These are phyloP conservation scores for Boletus coccyginus DNA, from an alignment of 768 basidiomycete genomes.

Conservation along the genomic window DNA sequence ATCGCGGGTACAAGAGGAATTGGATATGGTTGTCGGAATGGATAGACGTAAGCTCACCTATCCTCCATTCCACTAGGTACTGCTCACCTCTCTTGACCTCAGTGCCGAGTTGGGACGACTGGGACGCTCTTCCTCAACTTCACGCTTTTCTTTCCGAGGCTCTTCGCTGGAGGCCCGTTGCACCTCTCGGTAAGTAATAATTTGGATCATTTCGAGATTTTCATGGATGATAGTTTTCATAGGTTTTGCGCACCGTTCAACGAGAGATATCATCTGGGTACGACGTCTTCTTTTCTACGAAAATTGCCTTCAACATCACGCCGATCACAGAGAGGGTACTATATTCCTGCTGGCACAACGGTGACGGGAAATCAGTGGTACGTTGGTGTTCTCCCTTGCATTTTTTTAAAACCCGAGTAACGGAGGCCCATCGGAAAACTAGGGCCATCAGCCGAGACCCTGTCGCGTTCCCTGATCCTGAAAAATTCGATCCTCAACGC, in stretches of 20 bases:
- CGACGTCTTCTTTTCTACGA: not conserved
- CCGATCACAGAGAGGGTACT: conserved; percentile 13
- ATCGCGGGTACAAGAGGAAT: conserved; percentile 46
- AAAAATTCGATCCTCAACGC: conserved; percentile 53
- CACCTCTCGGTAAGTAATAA: conserved; percentile 20
- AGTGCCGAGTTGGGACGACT: conserved; percentile 40
- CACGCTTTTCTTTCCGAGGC: conserved; percentile 37
- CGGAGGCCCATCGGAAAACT: conserved; percentile 34
- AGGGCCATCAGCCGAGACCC: conserved; percentile 59
- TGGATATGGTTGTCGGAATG: conserved; percentile 49
- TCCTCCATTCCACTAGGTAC: not conserved
- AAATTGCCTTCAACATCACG: too few species aligned
- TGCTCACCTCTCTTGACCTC: not conserved
- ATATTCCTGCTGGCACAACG: conserved; percentile 22
- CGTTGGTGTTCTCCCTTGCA: not conserved
- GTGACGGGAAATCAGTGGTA: conserved; percentile 24
- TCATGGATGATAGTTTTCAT: not conserved
- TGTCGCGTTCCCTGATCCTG: conserved; percentile 51
- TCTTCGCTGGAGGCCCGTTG: conserved; percentile 38
- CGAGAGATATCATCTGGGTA: conserved; percentile 63
- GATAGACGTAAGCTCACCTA: conserved; percentile 23
- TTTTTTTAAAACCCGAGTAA: not conserved
- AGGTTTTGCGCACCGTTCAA: conserved; percentile 59
- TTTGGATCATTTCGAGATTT: too few species aligned
- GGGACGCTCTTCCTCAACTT: conserved; percentile 32